A percentile compares a stretch with the other conserved stretches of the same genome.
Conservation (phyloP, 129 eudicot species). For the Chrysanthemum makinoi region DNA sequence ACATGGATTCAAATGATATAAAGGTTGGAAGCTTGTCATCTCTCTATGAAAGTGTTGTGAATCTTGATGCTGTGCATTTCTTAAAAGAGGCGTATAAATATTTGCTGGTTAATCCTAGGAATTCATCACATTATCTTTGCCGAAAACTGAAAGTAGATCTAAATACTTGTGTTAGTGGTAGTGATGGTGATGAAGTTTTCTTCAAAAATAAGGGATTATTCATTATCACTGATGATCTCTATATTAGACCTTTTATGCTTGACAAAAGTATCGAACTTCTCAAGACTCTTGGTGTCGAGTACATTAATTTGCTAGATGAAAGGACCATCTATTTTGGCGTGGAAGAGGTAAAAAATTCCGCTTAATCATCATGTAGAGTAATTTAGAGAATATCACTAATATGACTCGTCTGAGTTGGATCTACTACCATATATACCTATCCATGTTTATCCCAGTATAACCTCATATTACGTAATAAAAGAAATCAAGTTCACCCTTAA, state of each 20-base stretch:
- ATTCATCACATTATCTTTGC: slow-evolving; percentile 19
- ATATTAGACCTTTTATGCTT: slow-evolving; percentile 20
- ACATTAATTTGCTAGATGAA: no score
- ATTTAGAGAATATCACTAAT: no score
- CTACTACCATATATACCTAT: not conserved
- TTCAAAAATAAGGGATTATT: slow-evolving; percentile 13
- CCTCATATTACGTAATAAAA: no score
- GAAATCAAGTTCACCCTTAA: no score
- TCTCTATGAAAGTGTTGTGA: slow-evolving; percentile 25
- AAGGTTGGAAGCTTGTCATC: slow-evolving; percentile 39
- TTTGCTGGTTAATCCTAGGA: slow-evolving; percentile 30
- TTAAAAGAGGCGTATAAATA: slow-evolving; percentile 21
- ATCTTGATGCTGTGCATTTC: slow-evolving; percentile 31
- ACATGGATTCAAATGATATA: slow-evolving; percentile 12
- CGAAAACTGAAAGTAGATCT: slow-evolving; percentile 27
- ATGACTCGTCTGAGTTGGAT: not conserved
- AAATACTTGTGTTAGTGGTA: not conserved
- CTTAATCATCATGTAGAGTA: no score
- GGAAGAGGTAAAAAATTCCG: slow-evolving; percentile 20
- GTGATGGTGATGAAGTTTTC: slow-evolving; percentile 20
- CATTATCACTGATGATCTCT: slow-evolving; percentile 32
- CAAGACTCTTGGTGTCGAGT: slow-evolving; percentile 24
- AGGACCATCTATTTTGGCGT: no score
- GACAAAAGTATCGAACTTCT: slow-evolving; percentile 27
- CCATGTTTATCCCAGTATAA: no score